Conservation (phyloP, 306 rosid genomes). For the Acacia melanoxylon region DNA sequence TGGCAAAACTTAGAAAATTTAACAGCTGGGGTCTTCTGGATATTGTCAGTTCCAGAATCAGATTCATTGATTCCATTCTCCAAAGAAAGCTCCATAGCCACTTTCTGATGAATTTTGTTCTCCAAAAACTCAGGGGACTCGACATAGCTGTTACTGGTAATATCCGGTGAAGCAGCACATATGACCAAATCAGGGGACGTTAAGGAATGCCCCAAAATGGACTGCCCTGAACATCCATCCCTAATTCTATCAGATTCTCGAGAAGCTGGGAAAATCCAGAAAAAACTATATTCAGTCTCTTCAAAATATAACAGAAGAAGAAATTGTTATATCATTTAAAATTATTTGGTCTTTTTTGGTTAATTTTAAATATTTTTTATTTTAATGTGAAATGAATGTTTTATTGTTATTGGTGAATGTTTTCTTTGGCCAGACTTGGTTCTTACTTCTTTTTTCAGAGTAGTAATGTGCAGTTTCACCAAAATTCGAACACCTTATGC, state of each 20-base stretch:
- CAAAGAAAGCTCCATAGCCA: constrained; percentile 76
- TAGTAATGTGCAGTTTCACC: background rate
- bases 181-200: constrained; percentile 68
- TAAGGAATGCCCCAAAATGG: constrained; percentile 48
- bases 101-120: constrained; percentile 34
- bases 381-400: background rate
- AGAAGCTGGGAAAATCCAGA: background rate
- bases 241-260: background rate
- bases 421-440: background rate
- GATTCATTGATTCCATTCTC: constrained; percentile 64
- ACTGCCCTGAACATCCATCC: constrained; percentile 45
- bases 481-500: background rate
- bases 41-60: constrained; percentile 35
- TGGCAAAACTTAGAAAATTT: constrained; percentile 67
- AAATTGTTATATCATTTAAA: background rate
- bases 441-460: background rate
- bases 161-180: constrained; percentile 64
- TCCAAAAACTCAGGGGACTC: constrained; percentile 64
- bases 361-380: background rate
- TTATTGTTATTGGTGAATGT: background rate
- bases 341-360: background rate
- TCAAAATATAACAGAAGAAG: background rate
- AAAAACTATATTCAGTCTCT: background rate
- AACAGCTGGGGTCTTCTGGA: constrained; percentile 58
- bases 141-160: constrained; percentile 40